These are phyloP conservation scores for Colletotrichum sublineola DNA, from an alignment of 2,329 filamentous ascomycete species.

Conservation along the genomic window DNA sequence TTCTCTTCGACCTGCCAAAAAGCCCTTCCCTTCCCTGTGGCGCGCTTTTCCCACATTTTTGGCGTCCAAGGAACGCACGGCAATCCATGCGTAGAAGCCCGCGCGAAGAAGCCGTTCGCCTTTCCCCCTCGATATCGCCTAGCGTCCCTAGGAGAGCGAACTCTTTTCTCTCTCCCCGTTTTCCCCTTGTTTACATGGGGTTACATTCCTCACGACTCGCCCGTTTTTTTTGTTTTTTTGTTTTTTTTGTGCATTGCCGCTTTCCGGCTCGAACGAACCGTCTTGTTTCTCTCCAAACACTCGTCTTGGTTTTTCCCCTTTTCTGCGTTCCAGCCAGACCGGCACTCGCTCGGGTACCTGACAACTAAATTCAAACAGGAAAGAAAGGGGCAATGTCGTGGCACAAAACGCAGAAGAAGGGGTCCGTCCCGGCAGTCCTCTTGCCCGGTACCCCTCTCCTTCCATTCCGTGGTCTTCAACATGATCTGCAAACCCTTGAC, in stretches of 20 bases:
- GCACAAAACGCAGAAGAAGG: not conserved
- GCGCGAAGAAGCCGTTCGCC: not conserved
- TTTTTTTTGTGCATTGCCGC: not conserved
- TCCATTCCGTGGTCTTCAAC: not conserved
- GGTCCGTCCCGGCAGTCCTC: not conserved
- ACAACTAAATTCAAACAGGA: not conserved
- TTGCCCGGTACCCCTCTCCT: not conserved
- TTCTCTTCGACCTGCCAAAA: not conserved
- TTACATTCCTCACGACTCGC: slow-evolving; percentile 11
- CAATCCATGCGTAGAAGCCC: not conserved
- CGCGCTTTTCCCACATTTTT: not conserved
- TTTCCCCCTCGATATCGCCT: not conserved
- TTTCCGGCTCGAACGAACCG: slow-evolving; percentile 18
- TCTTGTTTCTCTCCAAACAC: not conserved
- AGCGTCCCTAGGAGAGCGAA: not conserved
- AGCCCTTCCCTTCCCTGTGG: not conserved
- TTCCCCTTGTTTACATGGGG: not conserved
- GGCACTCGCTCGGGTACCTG: not conserved
- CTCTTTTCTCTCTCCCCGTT: no score
- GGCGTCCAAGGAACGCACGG: not conserved
- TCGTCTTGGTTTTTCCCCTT: no score
- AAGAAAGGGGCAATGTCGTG: no score
- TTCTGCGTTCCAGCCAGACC: not conserved
- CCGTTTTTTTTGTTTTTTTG: not conserved
- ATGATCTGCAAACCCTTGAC: slow-evolving; percentile 22